Evolutionary conservation across 139 green algal species (phyloP), one percentile per base, ranked within the genome.

Genomic region (Pseudopediastrum boryanum): DNA sequence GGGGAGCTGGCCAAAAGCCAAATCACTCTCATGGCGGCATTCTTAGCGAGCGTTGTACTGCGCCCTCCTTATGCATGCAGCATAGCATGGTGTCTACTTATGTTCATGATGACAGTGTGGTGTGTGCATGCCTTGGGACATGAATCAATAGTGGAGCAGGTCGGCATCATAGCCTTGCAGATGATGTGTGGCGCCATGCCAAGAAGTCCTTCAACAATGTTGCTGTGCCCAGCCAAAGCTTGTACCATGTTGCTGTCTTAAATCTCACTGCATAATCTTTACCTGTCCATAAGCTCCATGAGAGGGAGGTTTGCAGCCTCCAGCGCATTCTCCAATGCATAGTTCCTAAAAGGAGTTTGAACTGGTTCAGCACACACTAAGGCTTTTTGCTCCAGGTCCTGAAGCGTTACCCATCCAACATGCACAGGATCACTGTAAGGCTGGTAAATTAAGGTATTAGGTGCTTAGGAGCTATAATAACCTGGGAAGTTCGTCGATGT

Each of bases 201-300:
- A 31, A 44, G 8, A 33, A 8, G 8, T 8, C 23, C 9, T 38
- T 7, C 4, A 7, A 33, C 59, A 67, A 23, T 39, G 59, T 33
- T 63, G 54, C 27, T 33, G 12, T 29, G 31, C 33, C 27, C 12
- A 63, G 10, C 54, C 54, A 38, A 27, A 4, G 54, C 12, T n/a
- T n/a, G 31, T 4, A 63, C 54, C n/a, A n/a, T 38, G 54, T 12
- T 16, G 54, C 16, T 7, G 54, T 12, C 10, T 8, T 27, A 38
- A 27, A n/a, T 63, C 12, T 12, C 54, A 33, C 7, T 33, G 2
- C 33, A 1, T 39, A 12, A 6, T 54, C 4, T 36, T 50, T 10
- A 80, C 74, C 61, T 81, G 44, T 81, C 74, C 74, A 81, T 63
- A 23, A 81, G 74, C 38, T 81, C 74, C 74, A 81, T 51, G 4